phyloP scores from a whole-genome alignment of 106 monocot species.

The Alisma plantagoaquatica region DNA sequence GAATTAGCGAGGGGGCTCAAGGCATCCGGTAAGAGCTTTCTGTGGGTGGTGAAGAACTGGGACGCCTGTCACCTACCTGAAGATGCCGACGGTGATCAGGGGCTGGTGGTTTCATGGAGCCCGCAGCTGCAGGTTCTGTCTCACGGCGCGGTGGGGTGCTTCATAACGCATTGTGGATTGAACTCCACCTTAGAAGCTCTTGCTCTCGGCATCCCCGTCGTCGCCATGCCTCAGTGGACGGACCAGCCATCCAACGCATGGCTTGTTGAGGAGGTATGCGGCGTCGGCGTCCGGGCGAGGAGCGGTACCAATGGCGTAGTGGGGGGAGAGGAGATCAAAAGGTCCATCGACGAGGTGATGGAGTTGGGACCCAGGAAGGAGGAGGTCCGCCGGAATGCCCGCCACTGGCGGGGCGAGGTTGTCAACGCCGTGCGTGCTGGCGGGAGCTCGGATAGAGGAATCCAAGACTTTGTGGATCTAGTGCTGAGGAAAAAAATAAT shows the following conservation, averaged over 20 bases:
- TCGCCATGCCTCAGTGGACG: conserved; percentile 50
- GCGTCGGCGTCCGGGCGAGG: conserved; percentile 6
- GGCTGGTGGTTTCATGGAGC: conserved; percentile 26
- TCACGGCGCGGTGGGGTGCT: conserved; percentile 39
- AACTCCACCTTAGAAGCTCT: conserved; percentile 56
- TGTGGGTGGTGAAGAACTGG: conserved; percentile 34
- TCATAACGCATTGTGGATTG: conserved; percentile 72
- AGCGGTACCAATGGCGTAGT: conserved; percentile 4
- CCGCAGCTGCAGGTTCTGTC: conserved; percentile 39
- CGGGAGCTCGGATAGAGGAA: conserved; percentile 37
- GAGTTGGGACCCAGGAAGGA: conserved; percentile 24
- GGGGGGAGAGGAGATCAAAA: conserved; percentile 31
- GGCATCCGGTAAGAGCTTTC: conserved; percentile 10
- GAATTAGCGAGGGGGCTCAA: conserved; percentile 25
- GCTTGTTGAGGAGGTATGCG: conserved; percentile 47
- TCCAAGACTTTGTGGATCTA: conserved; percentile 31
- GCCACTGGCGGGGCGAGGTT: conserved; percentile 29
- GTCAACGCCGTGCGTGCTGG: conserved; percentile 26
- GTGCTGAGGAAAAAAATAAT: too few species aligned
- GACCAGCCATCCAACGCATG: conserved; percentile 59
- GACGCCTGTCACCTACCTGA: conserved; percentile 22
- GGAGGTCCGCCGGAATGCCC: conserved; percentile 27
- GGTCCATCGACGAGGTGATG: conserved; percentile 50
- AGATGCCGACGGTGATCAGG: neutral
- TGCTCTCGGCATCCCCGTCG: conserved; percentile 34